Percentiles rank a stretch among this genome's conserved stretches.
Conservation (phyloP, 2,329 filamentous ascomycete genomes). For the Akanthomyces muscarius region DNA sequence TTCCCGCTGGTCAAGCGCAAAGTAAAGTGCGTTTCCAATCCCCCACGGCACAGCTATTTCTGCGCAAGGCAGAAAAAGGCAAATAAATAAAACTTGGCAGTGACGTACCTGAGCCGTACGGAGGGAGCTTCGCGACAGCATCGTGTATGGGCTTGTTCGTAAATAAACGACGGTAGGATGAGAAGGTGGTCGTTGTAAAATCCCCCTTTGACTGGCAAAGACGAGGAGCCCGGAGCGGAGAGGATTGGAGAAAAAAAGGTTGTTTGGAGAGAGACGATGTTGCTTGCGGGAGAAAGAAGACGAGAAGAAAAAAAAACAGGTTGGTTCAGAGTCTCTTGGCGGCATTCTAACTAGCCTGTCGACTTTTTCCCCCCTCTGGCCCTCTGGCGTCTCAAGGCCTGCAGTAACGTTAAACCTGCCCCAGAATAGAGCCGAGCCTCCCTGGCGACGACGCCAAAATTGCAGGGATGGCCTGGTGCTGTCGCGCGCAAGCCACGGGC, state of each 20-base stretch:
- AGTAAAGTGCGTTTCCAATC: not conserved
- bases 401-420: slow-evolving; percentile 15
- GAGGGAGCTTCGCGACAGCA: slow-evolving; percentile 57
- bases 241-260: slow-evolving; percentile 13
- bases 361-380: not conserved
- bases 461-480: not conserved
- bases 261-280: slow-evolving; percentile 14
- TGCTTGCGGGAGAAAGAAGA: slow-evolving; percentile 17
- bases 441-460: not conserved
- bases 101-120: slow-evolving; percentile 54
- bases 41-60: not conserved
- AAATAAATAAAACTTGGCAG: not conserved
- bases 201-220: slow-evolving; percentile 3
- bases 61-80: not conserved
- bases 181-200: slow-evolving; percentile 14
- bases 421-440: slow-evolving; percentile 15
- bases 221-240: slow-evolving; percentile 14
- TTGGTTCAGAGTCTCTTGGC: slow-evolving; percentile 9
- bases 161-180: slow-evolving; percentile 10
- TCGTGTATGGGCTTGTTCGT: slow-evolving; percentile 32
- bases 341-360: slow-evolving; percentile 6
- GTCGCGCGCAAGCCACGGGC: not conserved
- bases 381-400: not conserved
- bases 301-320: slow-evolving; percentile 17
- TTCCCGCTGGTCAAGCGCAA: not conserved